Conservation (phyloP, 2,329 filamentous ascomycete genomes). For the Colletotrichum incanum region DNA sequence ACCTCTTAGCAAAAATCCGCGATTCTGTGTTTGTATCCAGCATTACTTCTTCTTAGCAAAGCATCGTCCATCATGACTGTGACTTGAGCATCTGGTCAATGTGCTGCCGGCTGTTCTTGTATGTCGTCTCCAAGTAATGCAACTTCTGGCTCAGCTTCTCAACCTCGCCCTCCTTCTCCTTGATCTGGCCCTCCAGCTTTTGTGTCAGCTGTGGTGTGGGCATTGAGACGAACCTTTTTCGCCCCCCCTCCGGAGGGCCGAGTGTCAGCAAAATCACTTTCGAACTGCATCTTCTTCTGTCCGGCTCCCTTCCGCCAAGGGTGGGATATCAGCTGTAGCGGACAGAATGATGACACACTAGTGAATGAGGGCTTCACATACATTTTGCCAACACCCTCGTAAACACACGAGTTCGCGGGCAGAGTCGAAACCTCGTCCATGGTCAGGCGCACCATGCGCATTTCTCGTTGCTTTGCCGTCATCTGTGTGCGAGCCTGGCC, state of each 20-base stretch:
- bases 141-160: constrained; percentile 88
- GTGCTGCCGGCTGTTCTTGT: constrained; percentile 93
- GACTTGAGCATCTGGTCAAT: constrained; percentile 85
- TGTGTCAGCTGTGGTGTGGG: constrained; percentile 81
- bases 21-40: too few relatives aligned
- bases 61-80: constrained; percentile 32
- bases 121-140: constrained; percentile 93
- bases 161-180: constrained; percentile 83
- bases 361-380: constrained; percentile 61
- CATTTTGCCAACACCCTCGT: constrained; percentile 99
- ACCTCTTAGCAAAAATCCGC: too few relatives aligned
- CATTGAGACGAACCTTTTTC: constrained; percentile 85
- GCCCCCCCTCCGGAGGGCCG: not conserved
- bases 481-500: constrained; percentile 88
- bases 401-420: constrained; percentile 83
- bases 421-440: constrained; percentile 85
- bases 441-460: constrained; percentile 90
- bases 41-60: not conserved
- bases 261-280: constrained; percentile 27
- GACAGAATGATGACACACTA: constrained; percentile 4
- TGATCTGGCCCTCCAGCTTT: constrained; percentile 82
- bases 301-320: not conserved
- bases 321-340: not conserved
- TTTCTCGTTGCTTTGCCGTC: constrained; percentile 87
- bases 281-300: not conserved